Percentiles rank a stretch among this genome's conserved stretches.
Conservation (phyloP, 495 filamentous ascomycete species). For the Neurospora sp. region DNA sequence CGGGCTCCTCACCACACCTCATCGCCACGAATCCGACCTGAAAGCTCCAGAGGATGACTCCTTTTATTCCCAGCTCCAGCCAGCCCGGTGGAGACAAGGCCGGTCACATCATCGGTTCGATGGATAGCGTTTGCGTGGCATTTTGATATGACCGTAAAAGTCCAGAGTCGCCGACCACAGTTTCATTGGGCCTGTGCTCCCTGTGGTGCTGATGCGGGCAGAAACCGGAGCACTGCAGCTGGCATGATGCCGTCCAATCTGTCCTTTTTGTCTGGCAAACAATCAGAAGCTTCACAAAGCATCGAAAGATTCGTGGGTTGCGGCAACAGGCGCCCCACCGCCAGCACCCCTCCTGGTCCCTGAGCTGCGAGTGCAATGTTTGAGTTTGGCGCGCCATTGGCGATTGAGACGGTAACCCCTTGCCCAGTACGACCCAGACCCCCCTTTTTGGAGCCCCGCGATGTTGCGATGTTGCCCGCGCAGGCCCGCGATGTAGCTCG, state of each 20-base stretch:
- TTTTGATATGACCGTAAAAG: not conserved
- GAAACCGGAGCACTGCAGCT: not conserved
- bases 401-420: not conserved
- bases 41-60: not conserved
- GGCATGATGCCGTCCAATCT: not conserved
- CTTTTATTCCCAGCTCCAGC: not conserved
- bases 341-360: not conserved
- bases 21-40: not conserved
- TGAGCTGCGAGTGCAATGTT: not conserved
- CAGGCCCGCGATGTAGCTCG: not conserved
- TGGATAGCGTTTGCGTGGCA: constrained; percentile 5
- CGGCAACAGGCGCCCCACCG: not conserved
- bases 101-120: constrained; percentile 14
- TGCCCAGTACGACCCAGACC: not conserved
- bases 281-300: not conserved
- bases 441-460: not conserved
- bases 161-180: not conserved
- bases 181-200: not conserved
- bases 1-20: not conserved
- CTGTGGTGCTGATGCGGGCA: not conserved
- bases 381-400: not conserved
- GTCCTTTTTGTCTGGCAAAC: not conserved
- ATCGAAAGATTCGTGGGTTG: not conserved
- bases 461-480: not conserved
- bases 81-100: constrained; percentile 4